phyloP scores from a whole-genome alignment of 768 basidiomycete species.

The Tricholoma flavovirens region DNA sequence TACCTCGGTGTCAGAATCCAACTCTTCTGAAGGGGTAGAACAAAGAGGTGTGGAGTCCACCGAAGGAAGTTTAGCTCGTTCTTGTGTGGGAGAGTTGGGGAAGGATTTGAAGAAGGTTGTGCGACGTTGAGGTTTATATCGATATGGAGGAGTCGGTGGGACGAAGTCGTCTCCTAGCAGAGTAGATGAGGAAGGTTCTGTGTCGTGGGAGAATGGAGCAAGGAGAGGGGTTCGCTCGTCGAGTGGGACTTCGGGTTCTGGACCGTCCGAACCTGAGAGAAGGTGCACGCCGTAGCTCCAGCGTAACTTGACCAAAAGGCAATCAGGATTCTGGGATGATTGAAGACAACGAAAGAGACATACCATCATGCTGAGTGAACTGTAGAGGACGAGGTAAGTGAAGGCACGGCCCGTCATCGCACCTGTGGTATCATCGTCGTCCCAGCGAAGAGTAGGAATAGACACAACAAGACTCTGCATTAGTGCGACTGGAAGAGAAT shows the following conservation, averaged over 20 bases:
- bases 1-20: slow-evolving; percentile 16
- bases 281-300: slow-evolving; percentile 57
- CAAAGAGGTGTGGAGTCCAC: slow-evolving; percentile 6
- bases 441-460: slow-evolving; percentile 82
- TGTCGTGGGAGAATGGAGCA: not conserved
- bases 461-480: slow-evolving; percentile 87
- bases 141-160: not conserved
- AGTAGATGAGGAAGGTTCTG: not conserved
- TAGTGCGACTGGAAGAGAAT: slow-evolving; percentile 90
- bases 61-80: not conserved
- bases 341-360: not conserved
- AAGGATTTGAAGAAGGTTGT: slow-evolving; percentile 17
- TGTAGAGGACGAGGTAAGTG: slow-evolving; percentile 87
- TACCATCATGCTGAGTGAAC: slow-evolving; percentile 94
- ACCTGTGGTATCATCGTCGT: slow-evolving; percentile 68
- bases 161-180: not conserved
- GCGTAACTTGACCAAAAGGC: slow-evolving; percentile 48
- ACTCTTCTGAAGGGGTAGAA: not conserved
- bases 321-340: not conserved
- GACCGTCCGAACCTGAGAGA: slow-evolving; percentile 13
- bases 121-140: slow-evolving; percentile 7
- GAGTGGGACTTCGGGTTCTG: not conserved
- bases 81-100: slow-evolving; percentile 15
- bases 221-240: slow-evolving; percentile 8
- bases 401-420: slow-evolving; percentile 90